Evolutionary conservation across 2,329 filamentous ascomycete species (phyloP).

Genomic region (Penicillium psychrosexuale): DNA sequence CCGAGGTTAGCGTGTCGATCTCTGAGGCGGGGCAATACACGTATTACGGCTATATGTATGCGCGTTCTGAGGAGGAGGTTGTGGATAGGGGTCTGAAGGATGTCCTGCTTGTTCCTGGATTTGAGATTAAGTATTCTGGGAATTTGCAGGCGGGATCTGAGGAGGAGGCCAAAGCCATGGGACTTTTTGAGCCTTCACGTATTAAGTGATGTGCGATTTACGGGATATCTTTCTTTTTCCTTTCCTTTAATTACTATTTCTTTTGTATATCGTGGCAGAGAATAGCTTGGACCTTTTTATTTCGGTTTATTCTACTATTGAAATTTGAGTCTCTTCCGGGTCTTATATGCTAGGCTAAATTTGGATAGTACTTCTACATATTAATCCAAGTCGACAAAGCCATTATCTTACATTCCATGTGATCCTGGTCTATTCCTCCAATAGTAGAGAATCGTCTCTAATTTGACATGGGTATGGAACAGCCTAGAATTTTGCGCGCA

Average conservation of each 20-base stretch:
- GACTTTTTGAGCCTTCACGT: neutral
- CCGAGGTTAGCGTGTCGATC: neutral
- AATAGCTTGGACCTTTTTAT: neutral
- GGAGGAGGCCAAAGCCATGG: neutral
- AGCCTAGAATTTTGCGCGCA: neutral
- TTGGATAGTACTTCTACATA: neutral
- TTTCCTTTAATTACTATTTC: neutral
- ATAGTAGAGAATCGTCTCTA: neutral
- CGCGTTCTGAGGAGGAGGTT: neutral
- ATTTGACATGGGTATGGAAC: neutral
- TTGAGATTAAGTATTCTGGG: slow-evolving; percentile 1
- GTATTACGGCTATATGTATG: slow-evolving; percentile 9
- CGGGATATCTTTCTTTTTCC: neutral
- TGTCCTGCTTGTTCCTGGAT: slow-evolving; percentile 1
- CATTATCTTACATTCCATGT: neutral
- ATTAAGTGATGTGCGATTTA: neutral
- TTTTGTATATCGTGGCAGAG: neutral
- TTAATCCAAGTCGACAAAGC: neutral
- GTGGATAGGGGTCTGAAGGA: neutral
- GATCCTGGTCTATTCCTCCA: neutral
- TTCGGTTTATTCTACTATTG: too few species aligned
- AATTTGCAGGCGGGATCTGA: neutral
- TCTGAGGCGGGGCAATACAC: neutral
- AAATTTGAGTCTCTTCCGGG: neutral
- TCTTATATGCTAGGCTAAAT: neutral